phyloP scores from a whole-genome alignment of 2,329 filamentous ascomycete species.

The Alternaria sp. region DNA sequence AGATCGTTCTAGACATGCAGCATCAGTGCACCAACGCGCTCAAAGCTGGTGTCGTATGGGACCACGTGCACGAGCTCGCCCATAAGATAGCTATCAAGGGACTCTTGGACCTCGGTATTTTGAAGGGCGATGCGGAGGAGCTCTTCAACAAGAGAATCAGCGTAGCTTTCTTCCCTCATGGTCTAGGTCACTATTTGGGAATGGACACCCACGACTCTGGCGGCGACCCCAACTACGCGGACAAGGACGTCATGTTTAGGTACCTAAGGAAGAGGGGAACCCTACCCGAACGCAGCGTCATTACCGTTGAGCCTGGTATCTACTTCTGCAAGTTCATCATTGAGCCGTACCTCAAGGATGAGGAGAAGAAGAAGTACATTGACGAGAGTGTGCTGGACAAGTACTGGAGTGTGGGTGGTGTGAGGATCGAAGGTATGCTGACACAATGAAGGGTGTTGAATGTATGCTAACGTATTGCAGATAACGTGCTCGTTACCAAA shows the following conservation, averaged over 20 bases:
- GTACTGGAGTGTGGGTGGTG: conserved; percentile 83
- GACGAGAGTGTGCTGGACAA: conserved; percentile 67
- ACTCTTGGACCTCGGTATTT: conserved; percentile 75
- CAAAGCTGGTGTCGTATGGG: conserved; percentile 77
- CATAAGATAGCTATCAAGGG: conserved; percentile 84
- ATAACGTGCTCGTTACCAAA: conserved; percentile 82
- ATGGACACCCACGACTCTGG: conserved; percentile 61
- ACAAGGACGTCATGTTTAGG: conserved; percentile 82
- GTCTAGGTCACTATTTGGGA: conserved; percentile 58
- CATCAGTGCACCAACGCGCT: conserved; percentile 74
- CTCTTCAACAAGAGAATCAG: conserved; percentile 55
- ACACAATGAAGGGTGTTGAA: background rate
- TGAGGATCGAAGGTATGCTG: conserved; percentile 74
- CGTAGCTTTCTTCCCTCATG: conserved; percentile 59
- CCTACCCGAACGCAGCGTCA: conserved; percentile 78
- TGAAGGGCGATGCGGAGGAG: conserved; percentile 63
- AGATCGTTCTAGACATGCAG: conserved; percentile 88
- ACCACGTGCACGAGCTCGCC: conserved; percentile 79
- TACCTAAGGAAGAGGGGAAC: conserved; percentile 81
- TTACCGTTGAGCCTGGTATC: conserved; percentile 92
- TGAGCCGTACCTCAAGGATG: conserved; percentile 69
- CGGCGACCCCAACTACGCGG: conserved; percentile 60
- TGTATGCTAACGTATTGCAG: conserved; percentile 45
- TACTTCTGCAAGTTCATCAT: conserved; percentile 80
- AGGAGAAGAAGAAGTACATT: conserved; percentile 68